Evolutionary conservation across 768 basidiomycete species (phyloP), one percentile per base, ranked within the genome.

Genomic region (Agaricus bisporus): DNA sequence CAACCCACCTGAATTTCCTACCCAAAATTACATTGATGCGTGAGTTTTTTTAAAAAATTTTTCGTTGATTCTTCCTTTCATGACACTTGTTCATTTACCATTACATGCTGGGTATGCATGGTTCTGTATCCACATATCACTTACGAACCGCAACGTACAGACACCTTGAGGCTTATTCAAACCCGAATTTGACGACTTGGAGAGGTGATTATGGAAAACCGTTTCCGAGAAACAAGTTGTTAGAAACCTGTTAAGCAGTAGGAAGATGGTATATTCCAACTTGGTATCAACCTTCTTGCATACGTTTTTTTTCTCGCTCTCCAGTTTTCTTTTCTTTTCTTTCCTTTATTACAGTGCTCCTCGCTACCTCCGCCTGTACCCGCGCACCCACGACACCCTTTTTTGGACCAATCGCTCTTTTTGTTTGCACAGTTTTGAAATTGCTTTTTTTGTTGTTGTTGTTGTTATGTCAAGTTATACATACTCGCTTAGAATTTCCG

Each of bases 91-190:
- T 20, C 35, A n/a, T 28, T 35, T 10, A 29, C n/a, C 32, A 22
- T 18, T 43, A 26, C 25, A 42, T 29, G 28, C 26, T 44, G 32
- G n/a, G 25, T 43, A 32, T 51, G 28, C 35, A 14, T 45, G 20
- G 15, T 18, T n/a, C 14, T 56, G 12, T 22, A 35, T 22, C 22
- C 22, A 22, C 22, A 22, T 22, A 22, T 2, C n/a, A 22, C 22
- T 22, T 22, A 22, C 22, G 22, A 22, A 22, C 22, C 22, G 22
- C 11, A 17, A 20, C 36, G 35, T 28, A 17, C 55, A 73, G 71
- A 57, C 76, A 85, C 60, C 66, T 73, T 18, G 78, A 83, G 54
- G 83, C 85, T 1, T 90, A 90, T 62, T 79, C 75, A n/a, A 85
- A 91, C 60, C 72, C 82, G 4, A 78, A 81, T 61, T 58, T 76